Evolutionary conservation across 1,139 yeast genomes (phyloP).

Genomic region (Suhomyces maxii): DNA sequence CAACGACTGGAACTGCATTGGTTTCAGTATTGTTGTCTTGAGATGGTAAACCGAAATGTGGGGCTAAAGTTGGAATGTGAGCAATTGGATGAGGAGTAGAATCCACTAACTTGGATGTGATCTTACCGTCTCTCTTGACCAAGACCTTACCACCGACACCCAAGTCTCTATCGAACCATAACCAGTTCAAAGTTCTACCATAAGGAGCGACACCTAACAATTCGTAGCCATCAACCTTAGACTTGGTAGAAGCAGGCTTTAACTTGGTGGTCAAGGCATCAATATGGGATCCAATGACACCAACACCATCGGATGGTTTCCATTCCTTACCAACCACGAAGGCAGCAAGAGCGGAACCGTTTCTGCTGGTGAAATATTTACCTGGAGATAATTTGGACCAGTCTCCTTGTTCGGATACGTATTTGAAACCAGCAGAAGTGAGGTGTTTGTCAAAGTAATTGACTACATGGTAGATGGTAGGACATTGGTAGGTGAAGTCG

Average conservation of each 20-base stretch:
- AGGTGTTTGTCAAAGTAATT: constrained; percentile 42
- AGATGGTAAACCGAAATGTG: constrained; percentile 59
- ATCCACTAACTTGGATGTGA: constrained; percentile 48
- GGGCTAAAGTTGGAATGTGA: constrained; percentile 63
- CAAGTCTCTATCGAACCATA: constrained; percentile 69
- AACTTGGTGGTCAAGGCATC: constrained; percentile 59
- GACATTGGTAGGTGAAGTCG: constrained; percentile 57
- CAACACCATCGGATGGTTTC: constrained; percentile 57
- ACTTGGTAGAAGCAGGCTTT: constrained; percentile 55
- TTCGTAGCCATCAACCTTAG: constrained; percentile 57
- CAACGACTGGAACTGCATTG: constrained; percentile 62
- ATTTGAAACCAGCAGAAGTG: constrained; percentile 51
- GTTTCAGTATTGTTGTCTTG: constrained; percentile 58
- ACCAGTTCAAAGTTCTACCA: constrained; percentile 54
- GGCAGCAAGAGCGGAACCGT: constrained; percentile 56
- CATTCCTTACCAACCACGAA: constrained; percentile 59
- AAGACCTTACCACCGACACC: constrained; percentile 66
- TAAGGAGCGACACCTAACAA: constrained; percentile 67
- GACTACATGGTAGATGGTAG: constrained; percentile 65
- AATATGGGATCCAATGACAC: constrained; percentile 59
- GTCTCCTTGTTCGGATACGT: constrained; percentile 50
- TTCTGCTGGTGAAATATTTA: constrained; percentile 55
- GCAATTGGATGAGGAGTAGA: constrained; percentile 66
- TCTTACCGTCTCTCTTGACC: constrained; percentile 34
- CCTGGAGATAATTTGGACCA: constrained; percentile 47